Conservation (phyloP, 331 rosid species). For the Ulmus americana region DNA sequence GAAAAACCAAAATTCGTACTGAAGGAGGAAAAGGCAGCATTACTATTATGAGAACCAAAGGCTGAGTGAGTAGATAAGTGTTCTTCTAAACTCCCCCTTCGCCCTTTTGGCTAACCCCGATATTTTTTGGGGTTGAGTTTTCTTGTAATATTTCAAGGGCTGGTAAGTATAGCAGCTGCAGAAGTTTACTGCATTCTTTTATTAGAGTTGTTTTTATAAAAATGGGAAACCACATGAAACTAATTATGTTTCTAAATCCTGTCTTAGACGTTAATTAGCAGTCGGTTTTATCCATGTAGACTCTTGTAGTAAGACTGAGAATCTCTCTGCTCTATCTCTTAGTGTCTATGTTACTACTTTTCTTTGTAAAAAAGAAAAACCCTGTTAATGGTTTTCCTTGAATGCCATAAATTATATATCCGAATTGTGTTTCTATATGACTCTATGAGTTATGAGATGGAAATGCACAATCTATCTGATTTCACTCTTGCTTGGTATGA, state of each 20-base stretch:
- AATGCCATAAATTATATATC: constrained; percentile 21
- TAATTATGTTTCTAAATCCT: constrained; percentile 38
- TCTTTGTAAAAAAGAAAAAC: constrained; percentile 26
- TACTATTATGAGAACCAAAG: constrained; percentile 95
- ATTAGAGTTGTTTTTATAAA: constrained; percentile 16
- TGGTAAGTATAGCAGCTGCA: constrained; percentile 35
- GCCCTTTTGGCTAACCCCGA: constrained; percentile 34
- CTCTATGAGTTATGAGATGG: constrained; percentile 3
- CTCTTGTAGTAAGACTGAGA: constrained; percentile 25
- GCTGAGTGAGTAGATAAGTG: constrained; percentile 36
- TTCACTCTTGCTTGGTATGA: constrained; percentile 1
- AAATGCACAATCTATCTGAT: neutral
- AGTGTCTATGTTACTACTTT: constrained; percentile 12
- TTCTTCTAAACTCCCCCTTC: constrained; percentile 14
- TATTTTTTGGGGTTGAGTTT: constrained; percentile 36
- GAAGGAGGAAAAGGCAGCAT: constrained; percentile 99
- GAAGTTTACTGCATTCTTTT: constrained; percentile 25
- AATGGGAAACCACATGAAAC: constrained; percentile 34
- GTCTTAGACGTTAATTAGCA: constrained; percentile 31
- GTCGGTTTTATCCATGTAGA: constrained; percentile 27
- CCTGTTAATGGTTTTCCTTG: constrained; percentile 23
- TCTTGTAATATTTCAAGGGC: constrained; percentile 32
- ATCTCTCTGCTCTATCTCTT: constrained; percentile 31
- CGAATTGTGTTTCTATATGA: constrained; percentile 4
- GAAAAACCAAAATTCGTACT: constrained; percentile 81